Evolutionary conservation across 2,329 filamentous ascomycete species (phyloP).

Genomic region (Colletotrichum sp.): DNA sequence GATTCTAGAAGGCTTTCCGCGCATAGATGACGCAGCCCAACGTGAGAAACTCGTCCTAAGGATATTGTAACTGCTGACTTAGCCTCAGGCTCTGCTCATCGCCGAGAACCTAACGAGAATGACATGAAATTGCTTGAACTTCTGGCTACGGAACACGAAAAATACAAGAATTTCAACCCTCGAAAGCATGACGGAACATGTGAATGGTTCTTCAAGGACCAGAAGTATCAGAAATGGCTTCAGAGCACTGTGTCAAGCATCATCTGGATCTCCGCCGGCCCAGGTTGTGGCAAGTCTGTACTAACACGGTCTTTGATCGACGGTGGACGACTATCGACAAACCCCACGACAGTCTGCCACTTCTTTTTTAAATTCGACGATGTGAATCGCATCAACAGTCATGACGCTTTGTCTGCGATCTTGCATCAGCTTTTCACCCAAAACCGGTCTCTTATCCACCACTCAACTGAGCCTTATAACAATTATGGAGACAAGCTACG

Average conservation of each 20-base stretch:
- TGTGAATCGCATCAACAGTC: constrained; percentile 22
- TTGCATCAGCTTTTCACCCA: constrained; percentile 32
- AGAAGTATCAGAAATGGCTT: constrained; percentile 31
- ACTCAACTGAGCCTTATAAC: background rate
- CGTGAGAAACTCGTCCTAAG: too few species aligned
- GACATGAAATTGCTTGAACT: constrained; percentile 21
- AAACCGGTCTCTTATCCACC: constrained; percentile 6
- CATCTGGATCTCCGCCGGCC: constrained; percentile 37
- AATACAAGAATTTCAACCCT: constrained; percentile 30
- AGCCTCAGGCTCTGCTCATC: too few species aligned
- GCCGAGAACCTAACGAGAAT: constrained; percentile 7
- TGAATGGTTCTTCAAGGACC: constrained; percentile 35
- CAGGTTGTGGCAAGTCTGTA: constrained; percentile 39
- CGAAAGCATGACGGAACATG: constrained; percentile 29
- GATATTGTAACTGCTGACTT: too few species aligned
- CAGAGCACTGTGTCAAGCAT: constrained; percentile 23
- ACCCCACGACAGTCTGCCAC: constrained; percentile 23
- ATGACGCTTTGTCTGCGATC: constrained; percentile 26
- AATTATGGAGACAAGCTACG: background rate
- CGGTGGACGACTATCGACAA: constrained; percentile 25
- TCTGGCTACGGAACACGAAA: constrained; percentile 29
- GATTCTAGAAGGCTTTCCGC: constrained; percentile 8
- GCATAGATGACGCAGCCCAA: too few species aligned
- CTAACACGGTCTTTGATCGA: constrained; percentile 32
- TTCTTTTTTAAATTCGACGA: background rate